phyloP scores from a whole-genome alignment of 257 asterid species.

The Solanum pimpinellifolium region DNA sequence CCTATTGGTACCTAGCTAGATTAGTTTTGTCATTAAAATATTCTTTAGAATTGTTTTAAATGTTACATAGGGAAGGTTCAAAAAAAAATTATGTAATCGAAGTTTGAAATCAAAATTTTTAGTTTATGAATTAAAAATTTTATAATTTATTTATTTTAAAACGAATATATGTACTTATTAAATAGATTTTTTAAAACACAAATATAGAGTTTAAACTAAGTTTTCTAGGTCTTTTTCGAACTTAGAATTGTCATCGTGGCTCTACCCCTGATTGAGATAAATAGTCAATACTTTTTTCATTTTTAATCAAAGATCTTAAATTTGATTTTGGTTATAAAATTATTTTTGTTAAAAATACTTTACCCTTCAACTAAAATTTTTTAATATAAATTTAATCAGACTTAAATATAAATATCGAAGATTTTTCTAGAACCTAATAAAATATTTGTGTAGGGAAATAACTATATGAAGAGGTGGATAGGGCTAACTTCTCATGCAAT shows the following conservation, averaged over 20 bases:
- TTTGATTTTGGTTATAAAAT: background rate
- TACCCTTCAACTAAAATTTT: background rate
- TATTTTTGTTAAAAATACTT: background rate
- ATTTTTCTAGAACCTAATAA: background rate
- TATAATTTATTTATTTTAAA: background rate
- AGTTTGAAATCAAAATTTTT: background rate
- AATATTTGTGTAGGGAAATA: conserved; percentile 6
- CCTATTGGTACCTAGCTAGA: background rate
- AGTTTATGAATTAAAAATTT: background rate
- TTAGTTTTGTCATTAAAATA: background rate
- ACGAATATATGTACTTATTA: background rate
- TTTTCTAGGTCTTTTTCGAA: background rate
- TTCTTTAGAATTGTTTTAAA: background rate
- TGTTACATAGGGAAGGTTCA: conserved; percentile 13
- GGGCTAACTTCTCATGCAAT: conserved; percentile 56
- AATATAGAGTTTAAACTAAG: background rate
- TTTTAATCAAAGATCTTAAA: fast-evolving
- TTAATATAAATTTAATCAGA: background rate
- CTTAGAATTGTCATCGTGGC: background rate
- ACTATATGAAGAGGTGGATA: conserved; percentile 10
- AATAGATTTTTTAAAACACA: background rate
- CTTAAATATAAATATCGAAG: background rate
- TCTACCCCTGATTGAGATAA: background rate
- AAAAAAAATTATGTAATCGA: background rate
- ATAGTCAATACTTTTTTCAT: background rate